phyloP scores from a whole-genome alignment of 495 filamentous ascomycete genomes.

The Massariosphaeria phaeospora region DNA sequence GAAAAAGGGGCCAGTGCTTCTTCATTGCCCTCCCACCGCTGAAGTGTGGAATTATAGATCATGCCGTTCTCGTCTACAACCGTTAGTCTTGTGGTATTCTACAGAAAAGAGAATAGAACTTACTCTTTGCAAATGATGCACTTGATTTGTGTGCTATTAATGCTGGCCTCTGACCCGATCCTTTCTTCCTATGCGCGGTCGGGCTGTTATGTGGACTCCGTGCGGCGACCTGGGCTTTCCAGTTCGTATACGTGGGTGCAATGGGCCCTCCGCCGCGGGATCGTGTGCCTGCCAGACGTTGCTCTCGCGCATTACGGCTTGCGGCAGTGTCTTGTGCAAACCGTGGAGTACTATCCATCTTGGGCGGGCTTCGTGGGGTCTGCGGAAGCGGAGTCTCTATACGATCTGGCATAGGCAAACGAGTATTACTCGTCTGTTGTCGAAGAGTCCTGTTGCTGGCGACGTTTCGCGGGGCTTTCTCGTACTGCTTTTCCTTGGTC shows the following conservation, averaged over 20 bases:
- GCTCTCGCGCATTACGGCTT: slow-evolving; percentile 81
- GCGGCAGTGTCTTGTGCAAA: slow-evolving; percentile 94
- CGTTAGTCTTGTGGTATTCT: no score
- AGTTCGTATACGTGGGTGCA: slow-evolving; percentile 64
- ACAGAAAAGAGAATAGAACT: slow-evolving; percentile 38
- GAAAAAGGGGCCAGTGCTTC: slow-evolving; percentile 71
- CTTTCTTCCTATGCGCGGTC: slow-evolving; percentile 50
- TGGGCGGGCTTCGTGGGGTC: slow-evolving; percentile 48
- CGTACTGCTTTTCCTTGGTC: slow-evolving; percentile 71
- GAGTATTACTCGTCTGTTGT: slow-evolving; percentile 32
- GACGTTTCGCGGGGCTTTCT: slow-evolving; percentile 63
- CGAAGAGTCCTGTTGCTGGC: slow-evolving; percentile 58
- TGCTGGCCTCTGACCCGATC: slow-evolving; percentile 56
- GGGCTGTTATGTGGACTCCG: slow-evolving; percentile 54
- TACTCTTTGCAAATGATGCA: slow-evolving; percentile 57
- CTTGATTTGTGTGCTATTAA: slow-evolving; percentile 67
- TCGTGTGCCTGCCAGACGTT: slow-evolving; percentile 46
- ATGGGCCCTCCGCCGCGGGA: slow-evolving; percentile 50
- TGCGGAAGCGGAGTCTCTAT: slow-evolving; percentile 51
- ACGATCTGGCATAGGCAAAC: slow-evolving; percentile 27
- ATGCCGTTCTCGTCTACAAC: slow-evolving; percentile 89
- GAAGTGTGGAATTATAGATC: slow-evolving; percentile 81
- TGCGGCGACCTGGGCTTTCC: slow-evolving; percentile 68
- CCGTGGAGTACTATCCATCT: slow-evolving; percentile 59
- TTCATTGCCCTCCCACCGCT: slow-evolving; percentile 95